Base-by-base conservation (phyloP, 768 basidiomycete genomes). In the Tulasnella calospora region DNA sequence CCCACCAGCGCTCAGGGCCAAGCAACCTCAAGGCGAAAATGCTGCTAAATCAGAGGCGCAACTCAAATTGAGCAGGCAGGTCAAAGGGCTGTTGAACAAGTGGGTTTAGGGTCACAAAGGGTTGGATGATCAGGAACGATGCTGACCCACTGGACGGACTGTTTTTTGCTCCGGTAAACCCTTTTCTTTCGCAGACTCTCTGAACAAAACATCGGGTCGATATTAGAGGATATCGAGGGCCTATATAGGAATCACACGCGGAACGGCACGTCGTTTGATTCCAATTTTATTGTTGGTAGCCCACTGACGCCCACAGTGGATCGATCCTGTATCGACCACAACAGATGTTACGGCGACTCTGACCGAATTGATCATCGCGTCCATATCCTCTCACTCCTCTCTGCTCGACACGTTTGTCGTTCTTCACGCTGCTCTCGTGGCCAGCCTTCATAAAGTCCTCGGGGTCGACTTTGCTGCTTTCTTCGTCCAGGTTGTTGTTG, bases 61-160 rank as follows among this genome's bases (percentile, higher is more conserved):
- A 72, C 80, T 86, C 17, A 93, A 92, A 83, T 86, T 98, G 46
- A 89, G 86, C 3, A 88, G 91, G 71, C 93, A 92, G 81, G 84
- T 94, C 38, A 96, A 98, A 85, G 96, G 95, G 82, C 84, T 95
- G 23, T 87, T 98, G 71, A 98, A 98, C 84, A 89, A 93, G 94
- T 94, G 81, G 69, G 86, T 33, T 67, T 67, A 9, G 2, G 12
- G 12, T 44, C 55, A 57, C 23, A 57, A 57, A 30, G 55, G 55
- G 27, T 51, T 23, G 27, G 27, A 57, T 30, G 55, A 44, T 44
- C 47, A 51, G 19, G 47, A 41, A n/a, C 55, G n/a, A 5, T 38
- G 21, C 17, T 44, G 15, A n/a, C 30, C 33, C 51, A 44, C 7
- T 44, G 41, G 41, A 44, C 41, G 41, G 41, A 10, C 41, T 44